Evolutionary conservation across 2,329 filamentous ascomycete species (phyloP), one percentile per base, ranked within the genome.

Genomic region (Pseudocercospora vitis): DNA sequence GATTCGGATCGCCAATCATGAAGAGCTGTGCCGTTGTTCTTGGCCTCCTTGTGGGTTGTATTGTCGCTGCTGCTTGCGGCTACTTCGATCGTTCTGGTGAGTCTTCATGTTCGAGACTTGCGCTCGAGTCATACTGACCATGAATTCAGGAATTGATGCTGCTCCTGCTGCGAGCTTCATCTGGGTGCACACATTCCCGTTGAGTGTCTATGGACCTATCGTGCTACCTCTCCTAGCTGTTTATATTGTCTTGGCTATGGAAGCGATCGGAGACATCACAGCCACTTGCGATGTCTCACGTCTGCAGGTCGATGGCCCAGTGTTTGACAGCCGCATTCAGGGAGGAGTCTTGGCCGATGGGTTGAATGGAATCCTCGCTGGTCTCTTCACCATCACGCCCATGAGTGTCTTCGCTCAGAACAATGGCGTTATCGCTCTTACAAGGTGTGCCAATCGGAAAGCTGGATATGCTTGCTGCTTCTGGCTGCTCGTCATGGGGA

Each of bases 401-500:
- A 88, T 91, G 82, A 85, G 83, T 1, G 87, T 85, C 0, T 91
- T 91, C 62, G 88, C 88, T 0, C 88, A 91, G 70, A 92, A 92
- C 74, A 91, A 92, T 68, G 88, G 88, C 29, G 87, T 92, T 48
- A 91, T 94, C 56, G 86, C 88, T 0, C 77, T 94, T 39, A 94
- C 89, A 0, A 81, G 88, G 12, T 92, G 88, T 68, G 89, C 89
- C 1, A 92, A 90, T 69, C 82, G 89, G 50, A 87, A 84, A 42
- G 89, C 88, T 4, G 89, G 89, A 3, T 91, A 90, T 68, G 87
- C 85, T 45, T 87, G 85, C 67, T 90, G 82, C 68, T 78, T 87
- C 64, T 91, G 91, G 76, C 79, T 94, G 8, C 72, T 94, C 57
- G 70, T 94, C 61, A 90, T 91, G 83, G 89, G 89, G 12, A 75